Evolutionary conservation across 129 eudicot genomes (phyloP), one percentile per base, ranked within the genome.

Genomic region (Sambucus nigra): DNA sequence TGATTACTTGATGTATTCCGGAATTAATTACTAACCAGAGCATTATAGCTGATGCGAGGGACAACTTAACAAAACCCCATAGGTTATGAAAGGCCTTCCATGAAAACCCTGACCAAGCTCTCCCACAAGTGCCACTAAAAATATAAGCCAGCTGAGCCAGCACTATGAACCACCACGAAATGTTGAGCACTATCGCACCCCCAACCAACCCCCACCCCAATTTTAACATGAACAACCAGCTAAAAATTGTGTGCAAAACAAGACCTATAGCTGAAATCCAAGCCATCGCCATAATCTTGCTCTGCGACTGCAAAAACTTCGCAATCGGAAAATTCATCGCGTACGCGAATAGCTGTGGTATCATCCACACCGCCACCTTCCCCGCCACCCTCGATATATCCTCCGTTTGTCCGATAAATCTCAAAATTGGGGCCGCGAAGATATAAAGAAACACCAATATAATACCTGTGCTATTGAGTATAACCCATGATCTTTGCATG

Each of bases 11-110:
- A 35, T 35, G 13, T 31, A 35, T 35, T n/a, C n/a, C n/a, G n/a
- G n/a, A n/a, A 35, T 35, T 1, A 2, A 7, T 8, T 0, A 42
- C 48, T 73, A 19, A 78, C 84, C 84, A 73, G 11, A 79, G 66
- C 86, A 79, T 79, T 1, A 82, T 69, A 14, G 91, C 84, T 0
- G 91, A 82, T 0, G 85, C 91, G 4, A 82, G 61, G 14, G 91
- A 82, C 0, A 82, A 27, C 45, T 55, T 77, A 13, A 77, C 66
- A 53, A 82, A 82, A 0, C 73, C 76, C 84, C 91, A 77, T 16
- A 79, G 45, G 49, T 74, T 71, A 2, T 62, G 63, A 52, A 79
- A 73, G 0, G 77, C 77, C 51, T 59, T 64, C 77, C 69, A 62
- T 0, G 80, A 65, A 27, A 79, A 74, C 1, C 86, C 86, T 3